Evolutionary conservation across 169 alveolate genomes (phyloP), one percentile per base, ranked within the genome.

Genomic region (Plasmodium vivax): DNA sequence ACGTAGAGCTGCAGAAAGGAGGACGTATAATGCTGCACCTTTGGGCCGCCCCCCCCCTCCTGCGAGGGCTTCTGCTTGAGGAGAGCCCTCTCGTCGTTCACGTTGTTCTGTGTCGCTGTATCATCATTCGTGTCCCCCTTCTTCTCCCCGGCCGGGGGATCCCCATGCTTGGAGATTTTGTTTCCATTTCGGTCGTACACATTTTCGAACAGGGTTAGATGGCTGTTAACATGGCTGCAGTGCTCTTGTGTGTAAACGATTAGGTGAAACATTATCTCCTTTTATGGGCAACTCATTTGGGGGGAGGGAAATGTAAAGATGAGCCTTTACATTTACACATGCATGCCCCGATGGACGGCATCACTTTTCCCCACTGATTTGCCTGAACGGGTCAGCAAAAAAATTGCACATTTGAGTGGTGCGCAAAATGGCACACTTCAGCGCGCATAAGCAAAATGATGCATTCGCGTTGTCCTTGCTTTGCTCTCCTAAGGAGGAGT

Each of bases 211-310:
- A 82, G 30, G 27, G 84, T 92, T 32, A 82, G 27, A 30, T 3
- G 43, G 7, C 51, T 16, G 23, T 82, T 54, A 41, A 82, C 47
- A 8, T 58, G 83, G 27, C 54, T 72, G 6, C 45, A 23, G n/a
- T 32, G 56, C 7, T 92, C 95, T 30, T 82, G 82, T 45, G 82
- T 92, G 30, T 92, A 92, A 10, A 92, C 14, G n/a, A 92, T 72
- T 82, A 92, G 74, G 77, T 92, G 85, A 92, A 92, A 92, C 95
- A 92, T 92, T 4, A 54, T 79, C 56, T 34, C 27, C 62, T 14
- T 16, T 51, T 51, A 16, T 12, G 12, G 62, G 62, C 27, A 0
- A 12, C 2, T 41, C 43, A n/a, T 16, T 38, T 19, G 19, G 58
- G 62, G 14, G 62, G 47, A 6, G 54, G 43, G n/a, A 34, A 10